Base-by-base conservation (phyloP, 495 filamentous ascomycete genomes). In the Platismatia glauca region DNA sequence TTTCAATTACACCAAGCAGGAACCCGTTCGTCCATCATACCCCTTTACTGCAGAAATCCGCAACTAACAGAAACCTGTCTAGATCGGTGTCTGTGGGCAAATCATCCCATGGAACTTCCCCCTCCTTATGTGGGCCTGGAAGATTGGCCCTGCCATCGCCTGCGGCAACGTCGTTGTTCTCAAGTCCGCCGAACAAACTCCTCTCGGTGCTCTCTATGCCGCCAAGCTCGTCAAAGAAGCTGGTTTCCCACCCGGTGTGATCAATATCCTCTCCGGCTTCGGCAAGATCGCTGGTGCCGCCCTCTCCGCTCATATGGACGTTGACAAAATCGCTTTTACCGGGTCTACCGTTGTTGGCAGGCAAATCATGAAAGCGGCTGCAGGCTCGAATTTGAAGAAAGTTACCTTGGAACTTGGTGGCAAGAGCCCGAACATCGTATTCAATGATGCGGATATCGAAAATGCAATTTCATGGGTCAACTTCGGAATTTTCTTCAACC, bases 101-200 rank as follows among this genome's bases (percentile, higher is more conserved):
- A 96, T 96, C 70, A 96, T 96, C 72, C 94, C 93, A 68, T 97
- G 93, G 92, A 97, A 97, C 82, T 97, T 97, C 84, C 94, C 94
- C 50, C 74, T 97, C 52, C 85, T 96, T 67, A 98, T 97, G 94
- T 91, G 90, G 81, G 78, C 90, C 55, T 97, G 94, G 94, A 98
- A 98, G 85, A 89, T 97, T 68, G 94, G 89, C 64, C 94, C 94
- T 35, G 93, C 94, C 64, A 76, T 98, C 70, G 89, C 90, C 58
- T 85, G 86, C 33, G 94, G 94, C 70, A 97, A 97, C 84, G 86
- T 83, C 34, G 78, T 98, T 62, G 82, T 98, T 68, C 74, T 98
- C 58, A 98, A 98, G 87, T 87, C 90, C 43, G 92, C 94, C 64
- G 94, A 98, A 78, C 92, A 97, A 80, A 98, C 94, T 18, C 94